Conservation (phyloP, 768 basidiomycete genomes). For the Trametes sanguinea region DNA sequence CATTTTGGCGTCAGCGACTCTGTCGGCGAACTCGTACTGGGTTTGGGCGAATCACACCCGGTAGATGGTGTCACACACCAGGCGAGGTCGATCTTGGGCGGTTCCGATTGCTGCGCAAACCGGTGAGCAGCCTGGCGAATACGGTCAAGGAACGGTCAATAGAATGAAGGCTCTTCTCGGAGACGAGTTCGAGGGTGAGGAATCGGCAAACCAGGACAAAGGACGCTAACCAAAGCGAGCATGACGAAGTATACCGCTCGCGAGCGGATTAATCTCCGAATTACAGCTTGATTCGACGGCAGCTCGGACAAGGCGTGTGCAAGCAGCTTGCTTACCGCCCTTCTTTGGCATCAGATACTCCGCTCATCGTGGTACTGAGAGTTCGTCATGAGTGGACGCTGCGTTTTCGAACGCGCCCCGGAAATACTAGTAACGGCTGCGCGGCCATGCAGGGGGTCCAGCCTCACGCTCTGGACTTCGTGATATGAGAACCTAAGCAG, state of each 20-base stretch:
- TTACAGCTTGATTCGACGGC: not conserved
- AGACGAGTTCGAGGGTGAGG: conserved; percentile 14
- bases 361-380: conserved; percentile 4
- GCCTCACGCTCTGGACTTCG: conserved; percentile 19
- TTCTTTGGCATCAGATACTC: not conserved
- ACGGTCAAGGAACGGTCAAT: conserved; percentile 17
- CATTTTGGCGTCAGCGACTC: conserved; percentile 15
- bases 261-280: conserved; percentile 18
- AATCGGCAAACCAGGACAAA: conserved; percentile 2
- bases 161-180: conserved; percentile 8
- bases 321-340: not conserved
- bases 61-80: conserved; percentile 10
- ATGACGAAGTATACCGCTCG: conserved; percentile 3
- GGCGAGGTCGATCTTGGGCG: conserved; percentile 20
- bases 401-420: conserved; percentile 5
- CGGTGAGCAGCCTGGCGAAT: conserved; percentile 5
- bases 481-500: conserved; percentile 17
- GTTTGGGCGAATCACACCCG: conserved; percentile 10
- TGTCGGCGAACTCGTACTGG: conserved; percentile 10
- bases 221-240: conserved; percentile 7
- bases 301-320: not conserved
- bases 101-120: conserved; percentile 11
- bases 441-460: conserved; percentile 8
- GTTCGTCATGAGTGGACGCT: not conserved
- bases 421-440: conserved; percentile 2